Base-by-base conservation (phyloP, 257 asterid genomes). In the Petunia secreta region DNA sequence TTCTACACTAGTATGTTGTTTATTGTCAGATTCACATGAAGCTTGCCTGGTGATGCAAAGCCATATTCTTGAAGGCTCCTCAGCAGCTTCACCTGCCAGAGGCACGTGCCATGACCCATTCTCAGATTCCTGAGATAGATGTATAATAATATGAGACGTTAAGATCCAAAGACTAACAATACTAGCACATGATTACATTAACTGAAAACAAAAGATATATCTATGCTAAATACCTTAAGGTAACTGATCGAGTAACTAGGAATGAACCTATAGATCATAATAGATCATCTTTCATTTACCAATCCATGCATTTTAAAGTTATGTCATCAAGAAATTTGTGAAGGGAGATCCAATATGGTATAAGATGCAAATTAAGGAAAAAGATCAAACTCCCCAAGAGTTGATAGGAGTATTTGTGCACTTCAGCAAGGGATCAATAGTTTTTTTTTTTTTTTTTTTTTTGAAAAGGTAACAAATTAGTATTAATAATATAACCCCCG, bases 21-120 rank as follows among this genome's bases (percentile, higher is more conserved):
- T 39, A 63, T 41, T 36, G 15, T 46, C 55, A 16, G 88, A 83
- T 81, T 82, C 83, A 57, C 34, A 8, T 34, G 82, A 67, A 39
- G 83, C 83, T 10, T 86, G 83, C 62, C 98, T 85, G 60, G 87
- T 85, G 58, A 83, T 87, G 34, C 99, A 95, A 37, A 93, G 91
- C 99, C 99, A 95, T 34, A 87, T 87, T 85, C 97, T 86, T 55
- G 34, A 83, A 63, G 90, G 79, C 87, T 92, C 97, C 14, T 91
- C 91, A 36, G 59, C 81, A n/a, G n/a, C 77, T 84, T 87, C 98
- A 16, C 87, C 90, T 58, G 91, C 90, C 73, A 91, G 14, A 55
- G 99, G 99, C 73, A 93, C 85, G 81, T 95, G 99, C 99, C 99
- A 95, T 1, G 93, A 91, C 60, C 98, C 97, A 1, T 85, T 89